Percentiles rank a stretch among this genome's conserved stretches.
These are phyloP conservation scores for Quercus mongolica DNA, from an alignment of 306 rosid genomes.

Conservation along the genomic window DNA sequence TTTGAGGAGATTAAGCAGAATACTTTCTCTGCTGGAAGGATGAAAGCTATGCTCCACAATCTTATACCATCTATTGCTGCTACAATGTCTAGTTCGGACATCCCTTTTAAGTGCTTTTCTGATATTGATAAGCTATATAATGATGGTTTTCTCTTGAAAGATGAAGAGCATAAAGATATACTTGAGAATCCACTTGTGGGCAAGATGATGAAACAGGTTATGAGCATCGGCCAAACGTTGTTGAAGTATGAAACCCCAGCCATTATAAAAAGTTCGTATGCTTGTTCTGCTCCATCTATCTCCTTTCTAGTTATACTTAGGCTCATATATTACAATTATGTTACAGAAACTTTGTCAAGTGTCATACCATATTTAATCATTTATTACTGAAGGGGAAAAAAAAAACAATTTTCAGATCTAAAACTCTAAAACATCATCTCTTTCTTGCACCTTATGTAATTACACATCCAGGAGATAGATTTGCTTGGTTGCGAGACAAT, in stretches of 20 bases:
- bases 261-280: conserved; percentile 55
- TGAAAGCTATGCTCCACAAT: conserved; percentile 90
- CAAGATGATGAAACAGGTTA: conserved; percentile 53
- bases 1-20: conserved; percentile 86
- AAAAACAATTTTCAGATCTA: neutral
- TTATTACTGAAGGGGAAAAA: neutral
- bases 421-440: neutral
- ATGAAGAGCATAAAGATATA: conserved; percentile 41
- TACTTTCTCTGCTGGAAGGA: conserved; percentile 81
- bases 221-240: conserved; percentile 49
- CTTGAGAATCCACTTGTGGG: conserved; percentile 33
- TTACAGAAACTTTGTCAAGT: neutral
- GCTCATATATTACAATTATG: conserved; percentile 3
- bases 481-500: conserved; percentile 85
- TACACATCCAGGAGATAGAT: conserved; percentile 62
- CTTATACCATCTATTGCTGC: conserved; percentile 81
- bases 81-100: conserved; percentile 71
- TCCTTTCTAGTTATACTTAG: neutral
- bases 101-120: conserved; percentile 75
- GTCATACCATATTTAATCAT: conserved; percentile 1
- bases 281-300: neutral
- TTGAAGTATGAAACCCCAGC: conserved; percentile 81
- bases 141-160: conserved; percentile 68
- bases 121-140: conserved; percentile 84
- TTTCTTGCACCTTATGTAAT: conserved; percentile 1